Base-by-base conservation (phyloP, 306 rosid species). In the Cucurbita maxima region DNA sequence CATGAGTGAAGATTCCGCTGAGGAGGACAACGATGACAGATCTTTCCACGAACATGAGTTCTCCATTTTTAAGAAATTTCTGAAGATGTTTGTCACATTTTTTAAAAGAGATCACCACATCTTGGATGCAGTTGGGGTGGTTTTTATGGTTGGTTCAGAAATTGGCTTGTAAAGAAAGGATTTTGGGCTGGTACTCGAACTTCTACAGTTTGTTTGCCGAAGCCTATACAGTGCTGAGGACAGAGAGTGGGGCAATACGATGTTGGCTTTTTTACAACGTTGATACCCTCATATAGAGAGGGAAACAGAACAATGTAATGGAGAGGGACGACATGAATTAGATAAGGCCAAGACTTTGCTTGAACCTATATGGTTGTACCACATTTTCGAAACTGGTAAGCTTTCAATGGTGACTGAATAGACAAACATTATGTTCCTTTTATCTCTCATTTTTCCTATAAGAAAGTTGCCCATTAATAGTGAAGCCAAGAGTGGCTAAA, bases 321-420 rank as follows among this genome's bases (percentile, higher is more conserved):
- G 25, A 48, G 94, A 89, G 76, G 87, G 69, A 75, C 82, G 72
- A 40, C 77, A 76, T 69, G 82, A 85, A 55, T 77, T 94, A 61
- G 80, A 19, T 36, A 45, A 37, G 41, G 85, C 88, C 12, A 87
- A 77, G 81, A 80, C 77, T 40, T 81, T 87, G 89, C 88, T 94
- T 75, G 90, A 89, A 75, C 98, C 97, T 57, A 74, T 89, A 64
- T 90, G 98, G 98, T 80, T 83, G 85, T 79, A 92, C 79, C 98
- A 92, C 81, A 55, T 87, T 16, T 88, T 79, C 50, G 94, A 90
- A 86, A 90, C 92, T 61, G 92, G 96, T 72, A 85, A 69, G 76
- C 80, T 94, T 66, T 73, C 79, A 60, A 77, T 71, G 87, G 64
- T 83, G 76, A 92, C 84, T 15, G 89, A 83, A 61, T 90, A 84